Evolutionary conservation across 306 rosid genomes (phyloP).

Genomic region (Cicer cuneatum): DNA sequence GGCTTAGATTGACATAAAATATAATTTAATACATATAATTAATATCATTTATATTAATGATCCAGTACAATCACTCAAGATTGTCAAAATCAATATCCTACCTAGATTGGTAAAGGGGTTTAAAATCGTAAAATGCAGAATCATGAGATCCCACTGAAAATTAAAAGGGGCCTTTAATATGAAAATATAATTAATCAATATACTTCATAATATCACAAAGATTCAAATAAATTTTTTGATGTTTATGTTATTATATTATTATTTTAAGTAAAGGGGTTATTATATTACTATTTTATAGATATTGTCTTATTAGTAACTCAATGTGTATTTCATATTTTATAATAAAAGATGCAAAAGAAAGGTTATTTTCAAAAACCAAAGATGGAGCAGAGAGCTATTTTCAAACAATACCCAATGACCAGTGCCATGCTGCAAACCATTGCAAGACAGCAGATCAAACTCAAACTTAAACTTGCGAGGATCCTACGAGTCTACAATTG

Average conservation of each 20-base stretch:
- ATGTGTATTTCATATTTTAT: background rate
- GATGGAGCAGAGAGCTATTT: no score
- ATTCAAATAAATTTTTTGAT: background rate
- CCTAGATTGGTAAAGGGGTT: background rate
- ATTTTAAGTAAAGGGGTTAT: no score
- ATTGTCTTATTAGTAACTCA: background rate
- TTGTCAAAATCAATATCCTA: background rate
- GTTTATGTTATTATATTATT: no score
- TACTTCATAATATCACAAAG: background rate
- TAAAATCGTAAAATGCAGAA: background rate
- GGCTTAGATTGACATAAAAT: conserved; percentile 26
- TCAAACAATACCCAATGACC: no score
- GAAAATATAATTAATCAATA: no score
- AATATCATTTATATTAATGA: conserved; percentile 7
- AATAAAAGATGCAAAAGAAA: no score
- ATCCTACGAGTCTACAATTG: background rate
- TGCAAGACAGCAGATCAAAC: background rate
- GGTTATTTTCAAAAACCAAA: no score
- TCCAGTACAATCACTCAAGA: background rate
- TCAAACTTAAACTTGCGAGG: background rate
- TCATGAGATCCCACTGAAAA: background rate
- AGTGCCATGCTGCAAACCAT: background rate
- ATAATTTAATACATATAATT: conserved; percentile 2
- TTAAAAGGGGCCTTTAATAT: background rate
- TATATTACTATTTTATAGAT: no score